phyloP scores from a whole-genome alignment of 805 yeast species.

The Alloascoidea hylecoeti region DNA sequence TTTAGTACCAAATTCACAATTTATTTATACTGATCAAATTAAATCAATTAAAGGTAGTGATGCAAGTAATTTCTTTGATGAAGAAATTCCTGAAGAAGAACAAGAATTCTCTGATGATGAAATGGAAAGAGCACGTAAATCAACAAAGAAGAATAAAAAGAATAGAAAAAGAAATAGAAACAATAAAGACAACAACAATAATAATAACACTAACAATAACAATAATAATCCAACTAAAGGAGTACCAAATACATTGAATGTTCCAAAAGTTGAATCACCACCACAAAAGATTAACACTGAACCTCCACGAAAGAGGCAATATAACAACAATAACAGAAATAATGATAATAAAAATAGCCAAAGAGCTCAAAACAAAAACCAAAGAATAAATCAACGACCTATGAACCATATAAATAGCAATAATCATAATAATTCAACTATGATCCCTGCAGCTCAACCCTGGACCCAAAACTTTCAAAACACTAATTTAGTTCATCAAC shows the following conservation, averaged over 20 bases:
- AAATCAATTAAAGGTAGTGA: constrained; percentile 74
- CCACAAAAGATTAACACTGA: background rate
- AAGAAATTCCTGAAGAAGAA: constrained; percentile 85
- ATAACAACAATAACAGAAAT: constrained; percentile 5
- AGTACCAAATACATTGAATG: constrained; percentile 11
- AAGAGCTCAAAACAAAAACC: constrained; percentile 1
- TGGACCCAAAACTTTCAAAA: no score
- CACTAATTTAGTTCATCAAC: background rate
- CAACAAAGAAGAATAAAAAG: constrained; percentile 45
- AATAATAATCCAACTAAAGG: constrained; percentile 13
- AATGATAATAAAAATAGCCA: constrained; percentile 9
- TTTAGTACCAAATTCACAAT: constrained; percentile 71
- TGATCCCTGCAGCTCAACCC: no score
- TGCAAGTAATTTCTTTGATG: constrained; percentile 91
- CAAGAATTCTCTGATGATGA: constrained; percentile 96
- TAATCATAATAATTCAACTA: background rate
- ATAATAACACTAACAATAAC: constrained; percentile 12
- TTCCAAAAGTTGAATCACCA: background rate
- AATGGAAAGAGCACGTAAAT: constrained; percentile 60
- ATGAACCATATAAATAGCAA: background rate
- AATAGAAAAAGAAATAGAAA: constrained; percentile 22
- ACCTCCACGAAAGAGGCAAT: background rate
- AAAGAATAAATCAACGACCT: background rate
- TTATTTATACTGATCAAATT: constrained; percentile 61
- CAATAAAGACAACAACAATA: constrained; percentile 7